phyloP scores from a whole-genome alignment of 495 filamentous ascomycete genomes.

The Parmelia sp. region DNA sequence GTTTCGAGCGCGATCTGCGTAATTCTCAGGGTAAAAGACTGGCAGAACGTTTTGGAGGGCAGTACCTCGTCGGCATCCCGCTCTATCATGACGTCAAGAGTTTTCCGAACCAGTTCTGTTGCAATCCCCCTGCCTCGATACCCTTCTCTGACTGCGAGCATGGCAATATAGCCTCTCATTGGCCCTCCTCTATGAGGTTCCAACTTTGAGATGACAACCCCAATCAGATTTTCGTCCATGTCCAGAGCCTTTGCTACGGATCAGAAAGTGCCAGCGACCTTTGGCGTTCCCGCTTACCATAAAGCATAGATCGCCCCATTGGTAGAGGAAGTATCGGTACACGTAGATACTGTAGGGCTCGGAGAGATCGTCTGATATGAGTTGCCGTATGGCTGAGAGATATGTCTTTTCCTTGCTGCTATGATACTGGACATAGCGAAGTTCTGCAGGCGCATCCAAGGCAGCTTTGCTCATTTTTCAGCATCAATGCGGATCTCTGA shows the following conservation, averaged over 20 bases:
- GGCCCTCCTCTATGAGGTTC: constrained; percentile 79
- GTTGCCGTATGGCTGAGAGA: constrained; percentile 76
- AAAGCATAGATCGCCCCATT: constrained; percentile 95
- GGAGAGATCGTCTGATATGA: constrained; percentile 95
- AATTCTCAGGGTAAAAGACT: neutral
- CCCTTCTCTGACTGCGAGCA: constrained; percentile 79
- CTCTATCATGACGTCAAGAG: constrained; percentile 85
- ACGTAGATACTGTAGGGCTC: constrained; percentile 99
- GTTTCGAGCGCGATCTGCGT: constrained; percentile 86
- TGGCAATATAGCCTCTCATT: constrained; percentile 92
- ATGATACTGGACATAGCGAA: constrained; percentile 81
- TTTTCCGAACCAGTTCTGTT: constrained; percentile 78
- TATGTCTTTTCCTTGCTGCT: constrained; percentile 69
- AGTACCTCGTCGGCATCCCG: constrained; percentile 78
- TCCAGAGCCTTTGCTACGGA: constrained; percentile 58
- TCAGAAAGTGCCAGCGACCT: neutral
- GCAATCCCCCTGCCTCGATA: constrained; percentile 86
- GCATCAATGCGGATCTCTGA: neutral
- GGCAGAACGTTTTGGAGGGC: constrained; percentile 11
- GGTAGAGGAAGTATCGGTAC: constrained; percentile 95
- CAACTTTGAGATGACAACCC: constrained; percentile 94
- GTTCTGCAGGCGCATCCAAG: constrained; percentile 40
- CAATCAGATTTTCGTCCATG: constrained; percentile 50
- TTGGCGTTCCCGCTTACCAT: constrained; percentile 49
- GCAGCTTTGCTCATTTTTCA: constrained; percentile 5